Evolutionary conservation across 2,329 filamentous ascomycete genomes (phyloP).

Genomic region (Alternaria solani): DNA sequence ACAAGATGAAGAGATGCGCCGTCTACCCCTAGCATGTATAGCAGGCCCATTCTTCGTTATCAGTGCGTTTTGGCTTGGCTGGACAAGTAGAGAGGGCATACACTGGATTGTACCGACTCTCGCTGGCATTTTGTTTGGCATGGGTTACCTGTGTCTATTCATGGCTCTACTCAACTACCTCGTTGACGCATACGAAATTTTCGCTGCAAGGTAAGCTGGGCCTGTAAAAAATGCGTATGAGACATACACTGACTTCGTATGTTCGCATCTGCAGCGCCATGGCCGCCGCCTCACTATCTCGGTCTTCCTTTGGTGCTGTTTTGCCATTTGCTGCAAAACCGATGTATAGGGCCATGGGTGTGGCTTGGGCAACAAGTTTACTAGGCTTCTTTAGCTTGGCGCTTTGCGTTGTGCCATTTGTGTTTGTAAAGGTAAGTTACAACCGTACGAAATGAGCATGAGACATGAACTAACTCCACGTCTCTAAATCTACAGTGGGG

Average conservation of each 20-base stretch:
- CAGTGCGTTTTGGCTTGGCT: constrained; percentile 55
- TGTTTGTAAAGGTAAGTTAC: constrained; percentile 57
- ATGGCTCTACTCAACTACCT: constrained; percentile 68
- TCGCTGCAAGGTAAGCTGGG: constrained; percentile 64
- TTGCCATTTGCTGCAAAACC: constrained; percentile 58
- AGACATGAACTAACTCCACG: no score
- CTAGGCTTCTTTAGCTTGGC: constrained; percentile 59
- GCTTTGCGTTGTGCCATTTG: constrained; percentile 65
- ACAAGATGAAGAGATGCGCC: constrained; percentile 69
- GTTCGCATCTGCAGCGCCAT: constrained; percentile 61
- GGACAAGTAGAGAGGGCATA: constrained; percentile 48
- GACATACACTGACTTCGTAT: not conserved
- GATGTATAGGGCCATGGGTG: constrained; percentile 73
- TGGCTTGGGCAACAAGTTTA: constrained; percentile 69
- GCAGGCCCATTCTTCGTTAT: constrained; percentile 68
- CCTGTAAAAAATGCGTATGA: not conserved
- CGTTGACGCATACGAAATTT: constrained; percentile 72
- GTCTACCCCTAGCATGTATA: constrained; percentile 74
- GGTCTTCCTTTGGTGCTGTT: constrained; percentile 77
- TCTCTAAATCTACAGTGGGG: constrained; percentile 51
- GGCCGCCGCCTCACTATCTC: constrained; percentile 82
- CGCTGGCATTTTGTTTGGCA: constrained; percentile 54
- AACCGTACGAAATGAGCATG: no score
- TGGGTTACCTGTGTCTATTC: constrained; percentile 60
- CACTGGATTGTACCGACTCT: constrained; percentile 57